phyloP scores from a whole-genome alignment of 139 green algal species.

The Coelastrella sp. region DNA sequence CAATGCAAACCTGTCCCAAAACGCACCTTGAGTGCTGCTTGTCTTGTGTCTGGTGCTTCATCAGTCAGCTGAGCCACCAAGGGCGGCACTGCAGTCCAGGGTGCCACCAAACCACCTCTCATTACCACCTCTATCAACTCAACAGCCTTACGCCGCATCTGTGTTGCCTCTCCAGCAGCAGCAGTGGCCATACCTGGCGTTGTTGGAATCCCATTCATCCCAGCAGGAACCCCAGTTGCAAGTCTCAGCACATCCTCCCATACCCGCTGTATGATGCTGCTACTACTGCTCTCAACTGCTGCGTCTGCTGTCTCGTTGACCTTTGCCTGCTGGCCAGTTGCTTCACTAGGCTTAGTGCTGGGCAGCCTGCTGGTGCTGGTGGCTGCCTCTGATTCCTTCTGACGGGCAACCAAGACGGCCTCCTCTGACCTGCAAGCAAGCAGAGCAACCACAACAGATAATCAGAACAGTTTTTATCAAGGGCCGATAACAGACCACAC shows the following conservation, averaged over 20 bases:
- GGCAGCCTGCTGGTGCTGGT: background rate
- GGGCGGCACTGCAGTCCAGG: slow-evolving; percentile 73
- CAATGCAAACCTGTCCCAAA: too few species aligned
- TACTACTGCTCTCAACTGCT: slow-evolving; percentile 61
- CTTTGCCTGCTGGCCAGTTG: slow-evolving; percentile 46
- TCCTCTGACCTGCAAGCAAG: slow-evolving; percentile 66
- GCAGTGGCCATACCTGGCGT: background rate
- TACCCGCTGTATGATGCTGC: slow-evolving; percentile 74
- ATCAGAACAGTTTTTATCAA: too few species aligned
- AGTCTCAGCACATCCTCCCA: slow-evolving; percentile 73
- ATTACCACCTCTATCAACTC: slow-evolving; percentile 82
- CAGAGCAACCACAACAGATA: too few species aligned
- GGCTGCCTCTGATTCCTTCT: slow-evolving; percentile 51
- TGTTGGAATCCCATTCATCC: too few species aligned
- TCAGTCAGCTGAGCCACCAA: slow-evolving; percentile 77
- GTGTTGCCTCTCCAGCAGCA: slow-evolving; percentile 15
- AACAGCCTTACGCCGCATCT: slow-evolving; percentile 69
- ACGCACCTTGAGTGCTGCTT: slow-evolving; percentile 39
- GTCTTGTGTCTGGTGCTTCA: slow-evolving; percentile 47
- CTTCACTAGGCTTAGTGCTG: slow-evolving; percentile 21
- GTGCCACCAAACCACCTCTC: slow-evolving; percentile 77
- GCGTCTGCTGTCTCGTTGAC: slow-evolving; percentile 78
- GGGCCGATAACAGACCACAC: too few species aligned
- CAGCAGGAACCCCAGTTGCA: slow-evolving; percentile 52
- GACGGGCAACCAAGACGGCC: slow-evolving; percentile 61